Percentiles rank a stretch among this genome's conserved stretches.
Conservation (phyloP, 257 asterid species). For the Solanum medicagineum region DNA sequence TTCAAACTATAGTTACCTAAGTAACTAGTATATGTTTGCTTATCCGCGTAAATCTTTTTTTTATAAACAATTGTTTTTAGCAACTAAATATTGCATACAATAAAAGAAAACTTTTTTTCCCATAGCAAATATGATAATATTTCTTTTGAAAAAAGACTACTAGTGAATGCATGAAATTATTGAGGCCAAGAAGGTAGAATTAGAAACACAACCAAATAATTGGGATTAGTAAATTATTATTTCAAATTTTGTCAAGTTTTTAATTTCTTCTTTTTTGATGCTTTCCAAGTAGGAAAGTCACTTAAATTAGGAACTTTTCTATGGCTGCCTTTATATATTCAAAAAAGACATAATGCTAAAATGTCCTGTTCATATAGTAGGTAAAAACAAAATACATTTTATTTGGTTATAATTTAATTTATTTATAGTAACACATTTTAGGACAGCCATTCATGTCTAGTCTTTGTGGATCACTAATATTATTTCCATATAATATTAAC, state of each 20-base stretch:
- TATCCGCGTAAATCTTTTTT: too few species aligned
- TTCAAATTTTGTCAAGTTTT: not conserved
- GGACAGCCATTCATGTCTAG: not conserved
- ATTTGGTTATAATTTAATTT: not conserved
- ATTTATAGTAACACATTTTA: not conserved
- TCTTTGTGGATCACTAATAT: not conserved
- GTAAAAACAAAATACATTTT: not conserved
- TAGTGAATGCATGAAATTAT: not conserved
- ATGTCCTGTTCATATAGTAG: not conserved
- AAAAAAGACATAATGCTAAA: not conserved
- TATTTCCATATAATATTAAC: not conserved
- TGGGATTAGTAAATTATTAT: not conserved
- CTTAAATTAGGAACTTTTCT: not conserved
- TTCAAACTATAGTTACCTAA: too few species aligned
- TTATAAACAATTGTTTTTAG: not conserved
- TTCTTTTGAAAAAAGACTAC: not conserved
- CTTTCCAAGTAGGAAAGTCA: conserved; percentile 29
- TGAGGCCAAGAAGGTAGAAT: not conserved
- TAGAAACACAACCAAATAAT: not conserved
- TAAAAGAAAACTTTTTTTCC: not conserved
- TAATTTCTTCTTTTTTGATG: not conserved
- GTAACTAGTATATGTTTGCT: too few species aligned
- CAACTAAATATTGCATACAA: not conserved
- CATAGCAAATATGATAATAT: not conserved
- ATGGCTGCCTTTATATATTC: not conserved